phyloP scores from a whole-genome alignment of 2,329 filamentous ascomycete species.

The Xylariaceae sp. region DNA sequence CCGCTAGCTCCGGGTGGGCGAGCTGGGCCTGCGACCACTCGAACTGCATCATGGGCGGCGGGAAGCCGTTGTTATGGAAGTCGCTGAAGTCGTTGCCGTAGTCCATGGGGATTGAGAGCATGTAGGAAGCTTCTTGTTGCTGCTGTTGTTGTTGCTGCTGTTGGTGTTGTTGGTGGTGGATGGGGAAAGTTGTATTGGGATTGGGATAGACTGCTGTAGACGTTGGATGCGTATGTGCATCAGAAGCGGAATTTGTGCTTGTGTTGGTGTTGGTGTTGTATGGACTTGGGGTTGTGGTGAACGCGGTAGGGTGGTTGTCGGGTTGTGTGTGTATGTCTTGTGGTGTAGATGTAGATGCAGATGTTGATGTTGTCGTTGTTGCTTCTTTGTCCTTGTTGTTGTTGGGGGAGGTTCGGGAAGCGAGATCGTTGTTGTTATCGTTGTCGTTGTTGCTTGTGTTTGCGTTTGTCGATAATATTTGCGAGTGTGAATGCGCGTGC shows the following conservation, averaged over 20 bases:
- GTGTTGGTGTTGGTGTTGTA: no score
- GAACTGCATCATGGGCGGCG: slow-evolving; percentile 21
- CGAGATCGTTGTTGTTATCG: no score
- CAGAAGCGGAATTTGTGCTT: no score
- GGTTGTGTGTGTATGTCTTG: background rate
- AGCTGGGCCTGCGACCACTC: slow-evolving; percentile 19
- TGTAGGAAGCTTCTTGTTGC: slow-evolving; percentile 9
- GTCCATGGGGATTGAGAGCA: slow-evolving; percentile 10
- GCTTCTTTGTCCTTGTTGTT: no score
- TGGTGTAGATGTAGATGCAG: background rate
- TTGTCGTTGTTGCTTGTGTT: slow-evolving; percentile 3
- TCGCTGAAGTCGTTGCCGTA: slow-evolving; percentile 10
- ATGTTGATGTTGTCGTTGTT: background rate
- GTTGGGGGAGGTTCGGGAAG: no score
- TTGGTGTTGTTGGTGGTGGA: slow-evolving; percentile 1
- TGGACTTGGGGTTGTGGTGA: no score
- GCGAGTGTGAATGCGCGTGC: slow-evolving; percentile 6
- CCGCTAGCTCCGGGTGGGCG: slow-evolving; percentile 25
- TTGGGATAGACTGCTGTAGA: no score
- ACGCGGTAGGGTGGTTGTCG: no score
- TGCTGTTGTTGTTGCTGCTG: slow-evolving; percentile 2
- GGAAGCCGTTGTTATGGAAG: slow-evolving; percentile 4
- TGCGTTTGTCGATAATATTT: slow-evolving; percentile 1
- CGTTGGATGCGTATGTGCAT: no score
- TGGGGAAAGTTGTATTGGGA: no score